Percentiles rank a stretch among this genome's conserved stretches.
Conservation (phyloP, 1,284 basidiomycete species). For the Rhodotorula glutinis region DNA sequence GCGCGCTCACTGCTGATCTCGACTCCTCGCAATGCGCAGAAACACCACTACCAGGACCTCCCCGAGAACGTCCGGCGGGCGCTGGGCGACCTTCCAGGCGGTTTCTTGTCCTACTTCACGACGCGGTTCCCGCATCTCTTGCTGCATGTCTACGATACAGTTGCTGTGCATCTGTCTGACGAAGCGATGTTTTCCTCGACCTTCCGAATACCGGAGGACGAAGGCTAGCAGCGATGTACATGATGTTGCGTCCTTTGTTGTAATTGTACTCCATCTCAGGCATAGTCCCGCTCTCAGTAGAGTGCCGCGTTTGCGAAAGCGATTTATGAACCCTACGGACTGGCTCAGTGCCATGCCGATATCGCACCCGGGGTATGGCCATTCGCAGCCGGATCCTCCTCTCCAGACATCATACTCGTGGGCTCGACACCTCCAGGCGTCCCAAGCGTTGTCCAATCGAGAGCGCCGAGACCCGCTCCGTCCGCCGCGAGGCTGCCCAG, state of each 20-base stretch:
- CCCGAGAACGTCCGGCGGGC: constrained; percentile 83
- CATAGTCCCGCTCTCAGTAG: no score
- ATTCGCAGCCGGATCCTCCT: no score
- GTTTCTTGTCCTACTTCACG: constrained; percentile 90
- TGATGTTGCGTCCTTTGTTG: background rate
- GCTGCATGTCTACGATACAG: constrained; percentile 82
- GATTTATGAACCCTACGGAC: no score
- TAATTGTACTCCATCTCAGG: background rate
- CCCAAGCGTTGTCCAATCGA: background rate
- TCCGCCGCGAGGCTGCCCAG: background rate
- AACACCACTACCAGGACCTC: constrained; percentile 96
- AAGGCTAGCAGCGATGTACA: background rate
- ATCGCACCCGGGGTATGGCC: no score
- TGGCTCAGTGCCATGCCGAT: no score
- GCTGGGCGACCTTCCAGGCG: constrained; percentile 83
- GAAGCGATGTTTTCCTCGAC: constrained; percentile 43
- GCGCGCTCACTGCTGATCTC: no score
- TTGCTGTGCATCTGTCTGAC: constrained; percentile 53
- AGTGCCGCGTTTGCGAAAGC: no score
- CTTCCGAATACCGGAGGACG: constrained; percentile 38
- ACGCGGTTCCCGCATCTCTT: constrained; percentile 85
- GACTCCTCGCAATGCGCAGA: constrained; percentile 54
- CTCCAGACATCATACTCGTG: no score
- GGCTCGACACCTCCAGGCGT: no score
- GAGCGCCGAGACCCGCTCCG: background rate